Evolutionary conservation across 176 grass and related monocot genomes (phyloP).

Genomic region (Olyra latifolia): DNA sequence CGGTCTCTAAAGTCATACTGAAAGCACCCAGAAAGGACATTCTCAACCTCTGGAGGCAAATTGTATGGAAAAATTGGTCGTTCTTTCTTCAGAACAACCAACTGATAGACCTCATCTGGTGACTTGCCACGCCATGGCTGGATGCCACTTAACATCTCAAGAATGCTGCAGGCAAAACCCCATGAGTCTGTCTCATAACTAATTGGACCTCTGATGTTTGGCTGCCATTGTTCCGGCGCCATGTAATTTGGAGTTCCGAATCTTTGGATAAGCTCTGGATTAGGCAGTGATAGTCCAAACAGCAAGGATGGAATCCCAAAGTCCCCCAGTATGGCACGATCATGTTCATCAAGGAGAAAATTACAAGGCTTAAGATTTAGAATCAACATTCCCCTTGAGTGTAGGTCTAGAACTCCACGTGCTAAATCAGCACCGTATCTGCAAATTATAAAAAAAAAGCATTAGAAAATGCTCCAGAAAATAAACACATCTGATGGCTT

Average conservation of each 20-base stretch:
- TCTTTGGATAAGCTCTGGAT: constrained; percentile 68
- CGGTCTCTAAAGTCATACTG: constrained; percentile 80
- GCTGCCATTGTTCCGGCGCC: constrained; percentile 96
- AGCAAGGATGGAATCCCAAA: constrained; percentile 82
- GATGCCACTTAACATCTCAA: constrained; percentile 92
- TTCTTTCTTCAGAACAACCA: constrained; percentile 85
- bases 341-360: constrained; percentile 72
- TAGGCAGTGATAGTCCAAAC: constrained; percentile 71
- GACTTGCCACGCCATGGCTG: constrained; percentile 84
- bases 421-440: constrained; percentile 88
- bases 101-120: constrained; percentile 84
- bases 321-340: constrained; percentile 70
- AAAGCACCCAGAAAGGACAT: constrained; percentile 77
- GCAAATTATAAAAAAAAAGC: constrained; percentile 20
- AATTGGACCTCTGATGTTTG: constrained; percentile 77
- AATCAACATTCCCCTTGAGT: constrained; percentile 67
- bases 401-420: constrained; percentile 73
- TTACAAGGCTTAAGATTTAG: constrained; percentile 95
- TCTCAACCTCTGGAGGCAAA: constrained; percentile 65
- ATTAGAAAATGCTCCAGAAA: constrained; percentile 5
- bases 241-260: constrained; percentile 95
- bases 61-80: constrained; percentile 69
- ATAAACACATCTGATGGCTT: background rate
- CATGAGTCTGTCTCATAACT: constrained; percentile 88
- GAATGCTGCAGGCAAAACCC: constrained; percentile 89